Conservation (phyloP, 1,139 yeast genomes). For the Pichia terricola region DNA sequence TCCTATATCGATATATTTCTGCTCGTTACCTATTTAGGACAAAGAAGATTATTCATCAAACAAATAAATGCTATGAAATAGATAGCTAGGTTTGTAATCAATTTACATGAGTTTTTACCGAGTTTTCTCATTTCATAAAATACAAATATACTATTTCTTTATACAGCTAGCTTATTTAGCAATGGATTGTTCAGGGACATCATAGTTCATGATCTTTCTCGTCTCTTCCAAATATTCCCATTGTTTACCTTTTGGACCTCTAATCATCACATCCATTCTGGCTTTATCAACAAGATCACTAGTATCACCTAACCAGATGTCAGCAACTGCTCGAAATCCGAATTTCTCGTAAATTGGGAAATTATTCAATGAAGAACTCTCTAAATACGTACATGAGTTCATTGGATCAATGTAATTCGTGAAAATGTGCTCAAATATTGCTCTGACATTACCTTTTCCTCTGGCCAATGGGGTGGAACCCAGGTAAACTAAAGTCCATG, state of each 20-base stretch:
- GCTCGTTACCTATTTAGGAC: no score
- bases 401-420: conserved; percentile 39
- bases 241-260: conserved; percentile 36
- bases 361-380: conserved; percentile 44
- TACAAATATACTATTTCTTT: no score
- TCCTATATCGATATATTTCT: no score
- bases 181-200: conserved; percentile 15
- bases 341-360: conserved; percentile 50
- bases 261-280: conserved; percentile 49
- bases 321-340: conserved; percentile 43
- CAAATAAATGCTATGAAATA: no score
- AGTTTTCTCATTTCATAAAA: no score
- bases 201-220: conserved; percentile 18
- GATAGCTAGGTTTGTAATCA: no score
- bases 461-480: conserved; percentile 51
- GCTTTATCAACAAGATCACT: conserved; percentile 34
- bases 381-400: conserved; percentile 42
- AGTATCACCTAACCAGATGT: conserved; percentile 40
- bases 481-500: conserved; percentile 52
- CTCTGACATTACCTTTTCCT: conserved; percentile 60
- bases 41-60: no score
- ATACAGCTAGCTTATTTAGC: no score
- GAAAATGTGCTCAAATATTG: conserved; percentile 48
- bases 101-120: no score
- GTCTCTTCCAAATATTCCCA: conserved; percentile 23